A percentile compares a stretch with the other conserved stretches of the same genome.
Evolutionary conservation across 129 eudicot species (phyloP).

Genomic region (Lactuca saligna): DNA sequence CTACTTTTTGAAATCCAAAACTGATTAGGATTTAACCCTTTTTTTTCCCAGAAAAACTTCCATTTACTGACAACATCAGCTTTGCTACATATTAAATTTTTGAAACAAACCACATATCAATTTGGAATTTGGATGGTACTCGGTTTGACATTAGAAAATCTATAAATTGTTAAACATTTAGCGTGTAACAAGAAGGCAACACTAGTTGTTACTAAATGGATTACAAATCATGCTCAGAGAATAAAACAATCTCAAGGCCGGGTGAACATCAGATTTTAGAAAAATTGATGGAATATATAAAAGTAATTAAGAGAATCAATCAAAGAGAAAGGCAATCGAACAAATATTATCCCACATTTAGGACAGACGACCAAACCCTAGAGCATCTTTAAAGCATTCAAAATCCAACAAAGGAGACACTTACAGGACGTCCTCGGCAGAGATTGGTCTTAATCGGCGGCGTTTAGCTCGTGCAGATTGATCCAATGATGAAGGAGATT

Average conservation of each 20-base stretch:
- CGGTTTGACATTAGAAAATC: slow-evolving; percentile 3
- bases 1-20: slow-evolving; percentile 14
- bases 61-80: background rate
- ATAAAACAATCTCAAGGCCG: slow-evolving; percentile 1
- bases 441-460: slow-evolving; percentile 21
- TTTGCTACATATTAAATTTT: slow-evolving; percentile 8
- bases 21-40: background rate
- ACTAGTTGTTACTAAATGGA: background rate
- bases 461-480: slow-evolving; percentile 20
- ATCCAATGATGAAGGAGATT: slow-evolving; percentile 19
- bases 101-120: background rate
- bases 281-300: background rate
- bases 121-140: background rate
- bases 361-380: slow-evolving; percentile 27
- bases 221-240: slow-evolving; percentile 3
- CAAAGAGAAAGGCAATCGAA: background rate
- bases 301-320: slow-evolving; percentile 7
- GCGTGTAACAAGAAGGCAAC: slow-evolving; percentile 10
- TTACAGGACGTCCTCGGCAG: slow-evolving; percentile 27
- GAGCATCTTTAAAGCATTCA: slow-evolving; percentile 1
- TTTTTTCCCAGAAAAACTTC: background rate
- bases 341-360: slow-evolving; percentile 5
- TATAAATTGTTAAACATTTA: background rate
- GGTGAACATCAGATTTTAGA: slow-evolving; percentile 2
- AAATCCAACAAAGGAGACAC: background rate